phyloP scores from a whole-genome alignment of 2,329 filamentous ascomycete species.

The Seiridium cupressi region DNA sequence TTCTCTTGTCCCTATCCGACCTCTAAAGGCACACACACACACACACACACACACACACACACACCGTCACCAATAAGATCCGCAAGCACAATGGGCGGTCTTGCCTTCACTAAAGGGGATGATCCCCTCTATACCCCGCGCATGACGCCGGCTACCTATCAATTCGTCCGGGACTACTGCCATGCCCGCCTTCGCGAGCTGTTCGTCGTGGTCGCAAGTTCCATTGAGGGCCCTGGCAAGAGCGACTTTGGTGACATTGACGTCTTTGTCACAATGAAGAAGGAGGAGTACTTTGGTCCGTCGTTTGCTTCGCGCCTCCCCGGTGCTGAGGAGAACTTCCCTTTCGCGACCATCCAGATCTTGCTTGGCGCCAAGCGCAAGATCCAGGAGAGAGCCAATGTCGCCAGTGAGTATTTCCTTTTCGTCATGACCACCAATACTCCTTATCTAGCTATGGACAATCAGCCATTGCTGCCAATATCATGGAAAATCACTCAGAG shows the following conservation, averaged over 20 bases:
- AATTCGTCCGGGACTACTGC: slow-evolving; percentile 43
- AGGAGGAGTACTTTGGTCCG: slow-evolving; percentile 11
- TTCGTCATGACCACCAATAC: too few species aligned
- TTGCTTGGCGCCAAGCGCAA: slow-evolving; percentile 44
- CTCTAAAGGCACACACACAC: too few species aligned
- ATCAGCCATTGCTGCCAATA: too few species aligned
- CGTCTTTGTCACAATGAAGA: slow-evolving; percentile 53
- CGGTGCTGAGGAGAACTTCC: slow-evolving; percentile 4
- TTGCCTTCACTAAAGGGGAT: slow-evolving; percentile 48
- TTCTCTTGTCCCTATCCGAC: too few species aligned
- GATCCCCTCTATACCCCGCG: slow-evolving; percentile 60
- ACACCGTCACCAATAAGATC: too few species aligned
- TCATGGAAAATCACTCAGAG: too few species aligned
- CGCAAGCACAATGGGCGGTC: slow-evolving; percentile 59
- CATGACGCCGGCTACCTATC: slow-evolving; percentile 60
- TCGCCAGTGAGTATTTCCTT: neutral
- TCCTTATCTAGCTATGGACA: too few species aligned
- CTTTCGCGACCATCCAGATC: slow-evolving; percentile 29
- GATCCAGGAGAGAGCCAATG: slow-evolving; percentile 22
- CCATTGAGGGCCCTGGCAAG: slow-evolving; percentile 70
- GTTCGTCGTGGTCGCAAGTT: slow-evolving; percentile 54
- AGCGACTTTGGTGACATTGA: slow-evolving; percentile 69
- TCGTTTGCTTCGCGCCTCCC: neutral
- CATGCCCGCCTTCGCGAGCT: slow-evolving; percentile 45
- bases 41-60: too few species aligned